Percentiles rank a stretch among this genome's conserved stretches.
Conservation (phyloP, 2,329 filamentous ascomycete species). For the Calonectria leucothoes region DNA sequence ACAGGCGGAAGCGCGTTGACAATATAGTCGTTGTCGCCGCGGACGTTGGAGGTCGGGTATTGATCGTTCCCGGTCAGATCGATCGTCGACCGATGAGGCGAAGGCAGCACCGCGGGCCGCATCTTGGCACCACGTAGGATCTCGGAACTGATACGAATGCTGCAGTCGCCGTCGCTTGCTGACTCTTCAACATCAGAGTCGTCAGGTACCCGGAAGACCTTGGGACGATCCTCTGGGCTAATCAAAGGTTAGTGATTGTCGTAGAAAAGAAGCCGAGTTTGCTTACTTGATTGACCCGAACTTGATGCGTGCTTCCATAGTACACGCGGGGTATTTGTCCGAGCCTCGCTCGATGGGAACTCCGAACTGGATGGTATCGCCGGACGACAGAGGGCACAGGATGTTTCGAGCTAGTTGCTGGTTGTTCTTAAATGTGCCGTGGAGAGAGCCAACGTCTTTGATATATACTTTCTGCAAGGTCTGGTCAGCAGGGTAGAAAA, state of each 20-base stretch:
- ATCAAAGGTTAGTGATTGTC: slow-evolving; percentile 26
- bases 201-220: slow-evolving; percentile 56
- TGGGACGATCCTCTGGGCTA: slow-evolving; percentile 43
- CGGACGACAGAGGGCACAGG: slow-evolving; percentile 33
- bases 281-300: slow-evolving; percentile 42
- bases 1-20: neutral
- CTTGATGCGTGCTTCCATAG: slow-evolving; percentile 48
- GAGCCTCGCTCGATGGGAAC: slow-evolving; percentile 48
- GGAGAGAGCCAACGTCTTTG: slow-evolving; percentile 61
- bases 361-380: slow-evolving; percentile 51
- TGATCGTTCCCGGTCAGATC: slow-evolving; percentile 39
- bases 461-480: slow-evolving; percentile 55
- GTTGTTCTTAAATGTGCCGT: slow-evolving; percentile 63
- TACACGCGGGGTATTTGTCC: slow-evolving; percentile 52
- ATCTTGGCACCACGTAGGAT: slow-evolving; percentile 45
- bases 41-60: slow-evolving; percentile 25
- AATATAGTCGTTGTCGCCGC: slow-evolving; percentile 21
- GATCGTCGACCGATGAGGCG: slow-evolving; percentile 23
- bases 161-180: slow-evolving; percentile 41
- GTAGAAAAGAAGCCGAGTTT: neutral
- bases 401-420: slow-evolving; percentile 32
- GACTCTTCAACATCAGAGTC: slow-evolving; percentile 50
- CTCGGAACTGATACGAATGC: slow-evolving; percentile 39
- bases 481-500: slow-evolving; percentile 31
- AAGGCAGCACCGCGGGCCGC: slow-evolving; percentile 30